Evolutionary conservation across 75 land plant species (phyloP), one percentile per base, ranked within the genome.

Genomic region (Ceratopteris richardii): DNA sequence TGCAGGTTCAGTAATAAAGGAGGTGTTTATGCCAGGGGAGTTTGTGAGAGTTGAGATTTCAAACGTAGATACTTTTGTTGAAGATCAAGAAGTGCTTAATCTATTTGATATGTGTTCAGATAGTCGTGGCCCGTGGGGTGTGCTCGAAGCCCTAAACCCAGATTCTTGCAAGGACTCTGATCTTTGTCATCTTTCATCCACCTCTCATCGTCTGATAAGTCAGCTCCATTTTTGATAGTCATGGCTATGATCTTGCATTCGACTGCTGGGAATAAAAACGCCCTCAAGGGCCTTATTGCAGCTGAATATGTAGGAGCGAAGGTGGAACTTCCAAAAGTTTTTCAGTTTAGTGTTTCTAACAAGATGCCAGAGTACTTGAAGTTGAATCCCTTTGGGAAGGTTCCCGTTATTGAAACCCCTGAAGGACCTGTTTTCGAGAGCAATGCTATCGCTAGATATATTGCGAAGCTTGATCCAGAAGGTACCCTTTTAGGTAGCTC

Each of bases 361-460:
- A 88, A 89, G 65, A 80, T 79, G 29, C 83, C 84, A n/a, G 96
- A 80, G 47, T 93, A 76, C 52, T 52, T 89, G 22, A 85, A 83
- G 69, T 66, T 93, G 87, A 93, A 93, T 62, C 98, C 98, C 39
- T 43, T 88, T 53, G 98, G 98, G 42, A 93, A 93, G 98, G 98
- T 93, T 65, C 98, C 98, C 17, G 87, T 83, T 29, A 44, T 93
- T 63, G 85, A 82, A 58, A 93, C 98, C 39, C 94, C 94, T 23
- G 98, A 93, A 51, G 98, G 94, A 47, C 68, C 85, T 20, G n/a
- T 93, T 1, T 82, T 80, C 67, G 98, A 93, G 72, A 93, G 98
- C 58, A 93, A 93, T n/a, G 90, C 89, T 9, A 88, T 93, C 43
- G 90, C 98, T 0, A 85, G 98, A 36, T 85, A 88, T 65, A 89